Conservation (phyloP, 1,284 basidiomycete species). For the Cutaneotrichosporon sp. region DNA sequence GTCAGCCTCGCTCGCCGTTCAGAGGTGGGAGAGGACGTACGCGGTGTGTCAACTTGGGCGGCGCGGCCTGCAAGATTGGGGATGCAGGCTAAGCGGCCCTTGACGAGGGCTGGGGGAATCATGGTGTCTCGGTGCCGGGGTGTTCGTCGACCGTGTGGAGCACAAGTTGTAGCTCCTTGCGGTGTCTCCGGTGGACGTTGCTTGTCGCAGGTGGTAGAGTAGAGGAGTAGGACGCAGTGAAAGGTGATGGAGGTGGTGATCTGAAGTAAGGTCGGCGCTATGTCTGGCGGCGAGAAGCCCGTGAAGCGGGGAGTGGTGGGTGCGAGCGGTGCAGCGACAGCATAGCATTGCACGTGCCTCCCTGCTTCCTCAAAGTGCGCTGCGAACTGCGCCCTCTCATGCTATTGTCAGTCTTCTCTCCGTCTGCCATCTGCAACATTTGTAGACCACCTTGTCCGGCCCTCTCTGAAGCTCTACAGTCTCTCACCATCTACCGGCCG, state of each 20-base stretch:
- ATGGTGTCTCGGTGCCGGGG: not conserved
- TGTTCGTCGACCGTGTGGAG: too few species aligned
- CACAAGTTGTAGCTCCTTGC: too few species aligned
- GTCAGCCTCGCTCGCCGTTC: not conserved
- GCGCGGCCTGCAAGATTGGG: not conserved
- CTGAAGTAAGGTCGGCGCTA: not conserved
- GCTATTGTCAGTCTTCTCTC: too few species aligned
- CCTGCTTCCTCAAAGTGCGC: not conserved
- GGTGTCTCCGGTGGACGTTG: not conserved
- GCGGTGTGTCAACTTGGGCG: not conserved
- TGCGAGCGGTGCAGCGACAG: not conserved
- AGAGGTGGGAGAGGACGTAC: not conserved
- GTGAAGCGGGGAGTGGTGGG: not conserved
- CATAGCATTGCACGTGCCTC: conserved; percentile 1
- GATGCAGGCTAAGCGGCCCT: too few species aligned
- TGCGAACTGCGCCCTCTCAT: too few species aligned
- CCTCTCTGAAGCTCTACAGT: too few species aligned
- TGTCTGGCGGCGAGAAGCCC: not conserved
- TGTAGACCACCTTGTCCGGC: too few species aligned
- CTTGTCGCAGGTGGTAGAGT: not conserved
- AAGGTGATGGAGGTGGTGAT: too few species aligned
- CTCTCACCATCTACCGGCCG: too few species aligned
- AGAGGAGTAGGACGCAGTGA: too few species aligned
- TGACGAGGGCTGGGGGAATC: not conserved
- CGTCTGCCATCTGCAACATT: too few species aligned